phyloP scores from a whole-genome alignment of 75 land plant species.

The Cryptomeria japonica region DNA sequence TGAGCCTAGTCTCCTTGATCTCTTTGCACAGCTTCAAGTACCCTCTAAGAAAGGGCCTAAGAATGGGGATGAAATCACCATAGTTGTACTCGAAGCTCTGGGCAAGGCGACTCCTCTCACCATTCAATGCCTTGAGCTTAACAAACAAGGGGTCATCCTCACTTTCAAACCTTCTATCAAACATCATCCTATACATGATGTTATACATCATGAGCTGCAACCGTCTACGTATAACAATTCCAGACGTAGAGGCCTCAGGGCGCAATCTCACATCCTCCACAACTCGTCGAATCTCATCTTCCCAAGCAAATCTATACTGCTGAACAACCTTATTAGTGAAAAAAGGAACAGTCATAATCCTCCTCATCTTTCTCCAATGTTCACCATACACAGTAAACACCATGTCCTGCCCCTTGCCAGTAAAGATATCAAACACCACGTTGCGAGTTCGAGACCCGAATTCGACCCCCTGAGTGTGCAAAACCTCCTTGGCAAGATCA shows the following conservation, averaged over 20 bases:
- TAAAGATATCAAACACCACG: constrained; percentile 87
- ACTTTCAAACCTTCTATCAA: constrained; percentile 65
- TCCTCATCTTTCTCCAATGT: constrained; percentile 91
- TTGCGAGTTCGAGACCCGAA: constrained; percentile 87
- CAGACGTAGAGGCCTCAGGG: constrained; percentile 34
- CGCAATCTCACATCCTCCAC: constrained; percentile 53
- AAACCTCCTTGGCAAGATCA: constrained; percentile 72
- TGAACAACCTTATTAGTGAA: constrained; percentile 95
- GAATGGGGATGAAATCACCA: constrained; percentile 88
- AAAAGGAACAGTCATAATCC: constrained; percentile 90
- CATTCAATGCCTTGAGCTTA: constrained; percentile 55
- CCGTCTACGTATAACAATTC: constrained; percentile 60
- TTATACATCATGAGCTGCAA: constrained; percentile 94
- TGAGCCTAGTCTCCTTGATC: constrained; percentile 56
- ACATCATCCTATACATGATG: constrained; percentile 84
- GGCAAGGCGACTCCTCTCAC: constrained; percentile 70
- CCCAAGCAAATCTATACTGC: constrained; percentile 64
- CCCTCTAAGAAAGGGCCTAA: constrained; percentile 78
- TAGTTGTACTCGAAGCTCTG: constrained; percentile 91
- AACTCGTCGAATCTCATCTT: constrained; percentile 54
- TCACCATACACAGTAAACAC: constrained; percentile 93
- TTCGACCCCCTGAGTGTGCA: constrained; percentile 82
- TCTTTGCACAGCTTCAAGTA: constrained; percentile 73
- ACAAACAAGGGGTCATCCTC: constrained; percentile 77
- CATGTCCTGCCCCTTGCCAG: constrained; percentile 93